phyloP scores from a whole-genome alignment of 2,329 filamentous ascomycete genomes.

The Monosporascus sp. region DNA sequence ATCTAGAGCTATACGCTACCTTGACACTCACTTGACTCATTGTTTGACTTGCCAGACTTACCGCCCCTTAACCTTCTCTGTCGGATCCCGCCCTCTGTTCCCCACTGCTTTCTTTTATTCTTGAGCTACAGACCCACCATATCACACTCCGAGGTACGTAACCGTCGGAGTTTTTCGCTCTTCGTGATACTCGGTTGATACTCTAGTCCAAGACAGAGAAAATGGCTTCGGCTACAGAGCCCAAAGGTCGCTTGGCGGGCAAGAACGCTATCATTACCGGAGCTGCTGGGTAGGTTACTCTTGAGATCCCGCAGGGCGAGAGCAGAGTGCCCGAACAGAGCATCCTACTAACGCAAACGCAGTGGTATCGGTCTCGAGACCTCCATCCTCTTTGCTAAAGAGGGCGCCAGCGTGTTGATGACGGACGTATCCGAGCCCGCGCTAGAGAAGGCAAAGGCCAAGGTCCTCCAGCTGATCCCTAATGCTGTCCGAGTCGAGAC shows the following conservation, averaged over 20 bases:
- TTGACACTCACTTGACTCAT: not conserved
- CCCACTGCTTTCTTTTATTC: not conserved
- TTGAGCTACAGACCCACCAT: too few species aligned
- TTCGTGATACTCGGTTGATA: not conserved
- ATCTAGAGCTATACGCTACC: not conserved
- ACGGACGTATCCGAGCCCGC: conserved; percentile 76
- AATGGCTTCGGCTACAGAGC: conserved; percentile 22
- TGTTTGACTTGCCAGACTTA: not conserved
- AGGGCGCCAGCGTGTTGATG: conserved; percentile 82
- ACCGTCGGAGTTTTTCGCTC: not conserved
- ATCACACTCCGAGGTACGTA: too few species aligned
- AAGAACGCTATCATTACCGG: conserved; percentile 73
- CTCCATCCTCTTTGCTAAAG: conserved; percentile 79
- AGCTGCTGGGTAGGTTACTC: conserved; percentile 68
- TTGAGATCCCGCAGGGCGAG: not conserved
- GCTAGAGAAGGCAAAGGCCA: conserved; percentile 69
- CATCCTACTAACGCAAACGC: conserved; percentile 8
- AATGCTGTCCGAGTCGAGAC: conserved; percentile 55
- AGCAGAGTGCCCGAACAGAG: not conserved
- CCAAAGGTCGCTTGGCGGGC: conserved; percentile 47
- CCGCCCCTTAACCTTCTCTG: not conserved
- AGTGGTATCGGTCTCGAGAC: conserved; percentile 94
- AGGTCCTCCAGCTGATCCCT: conserved; percentile 68
- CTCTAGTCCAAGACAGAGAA: not conserved
- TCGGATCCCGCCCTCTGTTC: not conserved